Percentiles rank a stretch among this genome's conserved stretches.
phyloP scores from a whole-genome alignment of 176 grass and related monocot genomes.

The Canna indica region DNA sequence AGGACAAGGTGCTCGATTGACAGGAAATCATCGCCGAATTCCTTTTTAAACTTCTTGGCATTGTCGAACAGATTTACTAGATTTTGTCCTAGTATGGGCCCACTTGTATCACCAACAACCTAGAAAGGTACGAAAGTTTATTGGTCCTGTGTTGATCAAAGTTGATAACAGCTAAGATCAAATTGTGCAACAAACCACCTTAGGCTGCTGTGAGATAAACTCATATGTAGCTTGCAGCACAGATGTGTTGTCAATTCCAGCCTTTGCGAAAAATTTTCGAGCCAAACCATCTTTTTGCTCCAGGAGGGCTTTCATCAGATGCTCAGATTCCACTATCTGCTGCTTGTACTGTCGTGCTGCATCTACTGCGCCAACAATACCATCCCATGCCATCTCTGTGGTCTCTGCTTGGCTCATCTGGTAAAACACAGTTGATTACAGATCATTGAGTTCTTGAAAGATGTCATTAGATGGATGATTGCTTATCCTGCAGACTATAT shows the following conservation, averaged over 20 bases:
- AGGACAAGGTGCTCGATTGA: slow-evolving; percentile 80
- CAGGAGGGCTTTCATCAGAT: slow-evolving; percentile 91
- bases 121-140: slow-evolving; percentile 25
- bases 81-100: slow-evolving; percentile 64
- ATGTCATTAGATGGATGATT: too few species aligned
- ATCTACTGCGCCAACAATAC: slow-evolving; percentile 60
- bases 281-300: slow-evolving; percentile 95
- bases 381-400: slow-evolving; percentile 90
- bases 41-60: slow-evolving; percentile 70
- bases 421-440: background rate
- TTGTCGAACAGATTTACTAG: slow-evolving; percentile 57
- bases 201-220: slow-evolving; percentile 71
- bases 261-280: slow-evolving; percentile 76
- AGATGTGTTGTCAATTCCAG: slow-evolving; percentile 69
- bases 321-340: slow-evolving; percentile 77
- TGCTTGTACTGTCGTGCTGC: slow-evolving; percentile 64
- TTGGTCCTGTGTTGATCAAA: background rate
- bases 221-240: slow-evolving; percentile 65
- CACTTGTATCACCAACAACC: slow-evolving; percentile 64
- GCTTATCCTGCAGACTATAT: too few species aligned
- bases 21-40: slow-evolving; percentile 79
- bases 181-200: slow-evolving; percentile 23
- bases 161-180: background rate
- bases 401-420: slow-evolving; percentile 54
- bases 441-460: background rate